phyloP scores from a whole-genome alignment of 495 filamentous ascomycete genomes.

The Chaetomium fimeti region DNA sequence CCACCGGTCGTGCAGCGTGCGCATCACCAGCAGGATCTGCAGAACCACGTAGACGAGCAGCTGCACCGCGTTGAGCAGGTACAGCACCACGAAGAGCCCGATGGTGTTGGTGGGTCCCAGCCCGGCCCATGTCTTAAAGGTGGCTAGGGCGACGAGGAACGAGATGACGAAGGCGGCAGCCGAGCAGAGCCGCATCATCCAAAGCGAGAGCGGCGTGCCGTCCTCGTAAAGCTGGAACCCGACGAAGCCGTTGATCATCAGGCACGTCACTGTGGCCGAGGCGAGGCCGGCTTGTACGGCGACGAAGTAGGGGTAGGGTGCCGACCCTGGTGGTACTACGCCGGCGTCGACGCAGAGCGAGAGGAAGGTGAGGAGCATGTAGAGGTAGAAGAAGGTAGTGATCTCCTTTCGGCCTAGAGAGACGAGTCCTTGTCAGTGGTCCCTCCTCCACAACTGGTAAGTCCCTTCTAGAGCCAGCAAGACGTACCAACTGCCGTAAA shows the following conservation, averaged over 20 bases:
- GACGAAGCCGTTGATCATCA: conserved; percentile 97
- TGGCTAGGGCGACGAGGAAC: conserved; percentile 81
- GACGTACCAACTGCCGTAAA: conserved; percentile 96
- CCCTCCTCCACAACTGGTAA: no score
- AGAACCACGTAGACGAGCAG: conserved; percentile 81
- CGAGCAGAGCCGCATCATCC: conserved; percentile 79
- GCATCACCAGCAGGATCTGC: conserved; percentile 82
- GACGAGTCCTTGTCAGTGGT: neutral
- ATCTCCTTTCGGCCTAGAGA: conserved; percentile 92
- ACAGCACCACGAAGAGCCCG: conserved; percentile 88
- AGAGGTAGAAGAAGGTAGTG: conserved; percentile 95
- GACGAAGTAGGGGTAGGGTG: conserved; percentile 84
- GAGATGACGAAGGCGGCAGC: conserved; percentile 81
- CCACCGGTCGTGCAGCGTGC: conserved; percentile 94
- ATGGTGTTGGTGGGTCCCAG: conserved; percentile 80
- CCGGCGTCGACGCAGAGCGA: conserved; percentile 93
- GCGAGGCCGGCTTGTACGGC: conserved; percentile 84
- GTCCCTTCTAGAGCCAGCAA: neutral
- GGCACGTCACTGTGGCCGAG: conserved; percentile 83
- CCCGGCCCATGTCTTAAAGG: conserved; percentile 90
- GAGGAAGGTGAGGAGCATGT: conserved; percentile 81
- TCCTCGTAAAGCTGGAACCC: conserved; percentile 99
- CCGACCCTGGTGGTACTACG: conserved; percentile 78
- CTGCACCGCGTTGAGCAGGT: conserved; percentile 84
- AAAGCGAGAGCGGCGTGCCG: conserved; percentile 91